A percentile compares a stretch with the other conserved stretches of the same genome.
phyloP scores from a whole-genome alignment of 164 flowering plant genomes.

The Chimonanthus praecox region DNA sequence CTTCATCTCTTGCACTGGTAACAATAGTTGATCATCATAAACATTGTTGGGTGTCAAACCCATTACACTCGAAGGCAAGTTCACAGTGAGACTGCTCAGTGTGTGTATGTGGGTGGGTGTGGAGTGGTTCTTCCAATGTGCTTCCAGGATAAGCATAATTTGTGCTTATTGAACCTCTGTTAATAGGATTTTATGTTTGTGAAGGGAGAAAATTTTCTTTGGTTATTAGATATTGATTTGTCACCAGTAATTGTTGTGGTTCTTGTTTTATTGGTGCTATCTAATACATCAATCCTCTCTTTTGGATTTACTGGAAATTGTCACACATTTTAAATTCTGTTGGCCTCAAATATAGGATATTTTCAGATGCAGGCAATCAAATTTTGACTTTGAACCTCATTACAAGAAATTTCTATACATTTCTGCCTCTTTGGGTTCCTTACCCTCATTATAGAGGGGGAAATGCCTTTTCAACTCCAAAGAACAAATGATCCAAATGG shows the following conservation, averaged over 20 bases:
- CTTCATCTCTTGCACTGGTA: neutral
- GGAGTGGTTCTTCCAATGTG: too few relatives aligned
- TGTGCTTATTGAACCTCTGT: too few relatives aligned
- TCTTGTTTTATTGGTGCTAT: too few relatives aligned
- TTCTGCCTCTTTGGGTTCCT: neutral
- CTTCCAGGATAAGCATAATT: too few relatives aligned
- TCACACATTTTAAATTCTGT: neutral
- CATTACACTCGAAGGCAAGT: neutral
- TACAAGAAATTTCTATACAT: neutral
- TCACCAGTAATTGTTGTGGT: neutral
- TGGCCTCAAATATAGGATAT: neutral
- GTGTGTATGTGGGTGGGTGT: too few relatives aligned
- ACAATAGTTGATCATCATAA: neutral
- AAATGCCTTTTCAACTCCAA: neutral
- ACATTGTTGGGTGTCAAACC: neutral
- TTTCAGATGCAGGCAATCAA: neutral
- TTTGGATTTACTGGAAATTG: neutral
- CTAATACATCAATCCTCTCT: too few relatives aligned
- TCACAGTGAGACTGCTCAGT: neutral
- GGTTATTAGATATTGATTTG: neutral
- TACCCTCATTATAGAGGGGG: neutral
- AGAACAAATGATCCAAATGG: too few relatives aligned
- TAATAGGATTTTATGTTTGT: neutral
- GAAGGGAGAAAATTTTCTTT: neutral
- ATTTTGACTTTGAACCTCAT: neutral